Conservation (phyloP, 2,329 filamentous ascomycete genomes). For the Neopestalotiopsis clavispora region DNA sequence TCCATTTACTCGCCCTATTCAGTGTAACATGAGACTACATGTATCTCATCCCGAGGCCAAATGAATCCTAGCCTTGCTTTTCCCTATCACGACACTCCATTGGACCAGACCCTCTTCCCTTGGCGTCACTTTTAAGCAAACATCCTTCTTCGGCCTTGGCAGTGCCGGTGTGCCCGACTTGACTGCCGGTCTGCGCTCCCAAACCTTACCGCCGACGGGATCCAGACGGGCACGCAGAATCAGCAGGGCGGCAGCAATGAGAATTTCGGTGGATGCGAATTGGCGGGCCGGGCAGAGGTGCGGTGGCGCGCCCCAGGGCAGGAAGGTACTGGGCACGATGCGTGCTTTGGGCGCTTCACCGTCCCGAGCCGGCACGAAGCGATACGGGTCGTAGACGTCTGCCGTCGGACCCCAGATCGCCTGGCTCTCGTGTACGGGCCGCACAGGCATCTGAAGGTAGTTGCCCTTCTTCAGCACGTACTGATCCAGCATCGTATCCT, state of each 20-base stretch:
- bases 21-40: no score
- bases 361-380: slow-evolving; percentile 17
- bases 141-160: no score
- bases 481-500: slow-evolving; percentile 34
- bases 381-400: slow-evolving; percentile 25
- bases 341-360: neutral
- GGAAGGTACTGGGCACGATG: neutral
- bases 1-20: no score
- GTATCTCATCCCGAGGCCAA: no score
- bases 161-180: no score
- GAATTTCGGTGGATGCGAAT: slow-evolving; percentile 33
- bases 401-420: slow-evolving; percentile 35
- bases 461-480: slow-evolving; percentile 36
- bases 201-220: no score
- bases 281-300: slow-evolving; percentile 36
- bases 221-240: neutral
- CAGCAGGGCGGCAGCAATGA: slow-evolving; percentile 27
- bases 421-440: slow-evolving; percentile 27
- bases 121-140: no score
- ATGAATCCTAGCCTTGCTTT: no score
- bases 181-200: no score
- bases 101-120: no score
- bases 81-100: no score
- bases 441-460: slow-evolving; percentile 33
- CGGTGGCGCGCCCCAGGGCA: slow-evolving; percentile 34